Evolutionary conservation across 331 rosid genomes (phyloP).

Genomic region (Acacia pycnantha): DNA sequence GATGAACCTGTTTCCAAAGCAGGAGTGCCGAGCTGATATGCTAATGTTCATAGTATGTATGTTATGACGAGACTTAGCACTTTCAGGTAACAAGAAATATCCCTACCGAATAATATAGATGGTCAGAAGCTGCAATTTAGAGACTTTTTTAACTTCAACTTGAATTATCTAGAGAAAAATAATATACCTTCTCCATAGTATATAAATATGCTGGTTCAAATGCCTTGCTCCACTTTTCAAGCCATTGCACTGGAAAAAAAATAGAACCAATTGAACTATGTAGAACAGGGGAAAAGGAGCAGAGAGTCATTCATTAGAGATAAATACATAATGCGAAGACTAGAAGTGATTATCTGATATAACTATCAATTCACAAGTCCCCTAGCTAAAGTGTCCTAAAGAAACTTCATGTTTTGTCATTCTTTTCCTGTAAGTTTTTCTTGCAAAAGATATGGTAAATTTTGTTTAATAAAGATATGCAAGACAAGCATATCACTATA

Average conservation of each 20-base stretch:
- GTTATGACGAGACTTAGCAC: conserved; percentile 80
- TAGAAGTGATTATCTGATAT: neutral
- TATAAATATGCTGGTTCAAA: conserved; percentile 72
- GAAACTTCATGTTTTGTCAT: neutral
- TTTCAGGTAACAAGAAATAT: conserved; percentile 91
- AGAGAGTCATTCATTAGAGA: neutral
- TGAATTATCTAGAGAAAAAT: neutral
- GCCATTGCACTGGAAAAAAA: conserved; percentile 62
- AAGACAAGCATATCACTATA: neutral
- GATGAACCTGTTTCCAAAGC: conserved; percentile 92
- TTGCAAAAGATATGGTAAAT: neutral
- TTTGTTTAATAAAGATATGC: neutral
- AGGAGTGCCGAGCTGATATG: conserved; percentile 90
- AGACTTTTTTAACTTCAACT: conserved; percentile 26
- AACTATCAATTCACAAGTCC: neutral
- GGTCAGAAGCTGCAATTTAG: conserved; percentile 17
- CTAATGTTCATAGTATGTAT: conserved; percentile 86
- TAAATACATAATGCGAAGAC: neutral
- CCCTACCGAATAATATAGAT: conserved; percentile 56
- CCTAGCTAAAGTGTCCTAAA: neutral
- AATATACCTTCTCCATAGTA: conserved; percentile 74
- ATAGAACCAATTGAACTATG: conserved; percentile 1
- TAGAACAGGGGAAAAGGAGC: neutral
- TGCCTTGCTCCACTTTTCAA: conserved; percentile 63
- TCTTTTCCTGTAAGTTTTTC: neutral